Percentiles rank a stretch among this genome's conserved stretches.
These are phyloP conservation scores for Trapa incisa DNA, from an alignment of 345 rosid genomes.

Conservation along the genomic window DNA sequence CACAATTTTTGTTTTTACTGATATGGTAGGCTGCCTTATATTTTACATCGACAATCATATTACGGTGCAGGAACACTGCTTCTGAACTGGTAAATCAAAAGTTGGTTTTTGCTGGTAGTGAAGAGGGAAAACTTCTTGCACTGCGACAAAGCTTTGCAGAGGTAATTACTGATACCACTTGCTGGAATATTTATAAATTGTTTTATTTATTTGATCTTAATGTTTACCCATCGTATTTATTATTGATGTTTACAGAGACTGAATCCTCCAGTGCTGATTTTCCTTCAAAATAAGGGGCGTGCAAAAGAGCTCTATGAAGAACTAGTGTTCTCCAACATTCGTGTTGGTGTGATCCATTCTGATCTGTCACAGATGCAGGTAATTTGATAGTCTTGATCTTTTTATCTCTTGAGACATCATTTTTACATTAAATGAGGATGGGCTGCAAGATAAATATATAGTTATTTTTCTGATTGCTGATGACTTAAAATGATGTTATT, in stretches of 20 bases:
- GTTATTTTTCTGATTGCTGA: neutral
- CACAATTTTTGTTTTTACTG: neutral
- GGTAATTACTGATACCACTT: constrained; percentile 26
- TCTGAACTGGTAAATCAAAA: constrained; percentile 77
- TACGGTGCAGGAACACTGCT: constrained; percentile 61
- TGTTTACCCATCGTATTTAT: neutral
- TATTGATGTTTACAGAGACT: constrained; percentile 42
- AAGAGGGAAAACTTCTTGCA: constrained; percentile 88
- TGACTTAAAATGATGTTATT: neutral
- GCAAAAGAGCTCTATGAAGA: constrained; percentile 80
- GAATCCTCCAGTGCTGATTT: constrained; percentile 83
- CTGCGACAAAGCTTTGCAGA: constrained; percentile 86
- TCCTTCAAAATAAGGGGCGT: constrained; percentile 82
- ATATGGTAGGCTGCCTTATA: neutral
- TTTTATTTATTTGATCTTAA: constrained; percentile 8
- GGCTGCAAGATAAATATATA: neutral
- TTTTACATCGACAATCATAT: neutral
- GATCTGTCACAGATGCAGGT: constrained; percentile 73
- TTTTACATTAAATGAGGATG: neutral
- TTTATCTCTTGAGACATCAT: constrained; percentile 3
- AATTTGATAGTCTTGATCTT: constrained; percentile 10
- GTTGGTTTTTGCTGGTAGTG: constrained; percentile 79
- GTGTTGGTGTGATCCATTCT: constrained; percentile 73
- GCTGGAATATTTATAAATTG: constrained; percentile 9
- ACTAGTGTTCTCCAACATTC: constrained; percentile 57